A percentile compares a stretch with the other conserved stretches of the same genome.
Evolutionary conservation across 495 filamentous ascomycete genomes (phyloP).

Genomic region (Penicillium canescens): DNA sequence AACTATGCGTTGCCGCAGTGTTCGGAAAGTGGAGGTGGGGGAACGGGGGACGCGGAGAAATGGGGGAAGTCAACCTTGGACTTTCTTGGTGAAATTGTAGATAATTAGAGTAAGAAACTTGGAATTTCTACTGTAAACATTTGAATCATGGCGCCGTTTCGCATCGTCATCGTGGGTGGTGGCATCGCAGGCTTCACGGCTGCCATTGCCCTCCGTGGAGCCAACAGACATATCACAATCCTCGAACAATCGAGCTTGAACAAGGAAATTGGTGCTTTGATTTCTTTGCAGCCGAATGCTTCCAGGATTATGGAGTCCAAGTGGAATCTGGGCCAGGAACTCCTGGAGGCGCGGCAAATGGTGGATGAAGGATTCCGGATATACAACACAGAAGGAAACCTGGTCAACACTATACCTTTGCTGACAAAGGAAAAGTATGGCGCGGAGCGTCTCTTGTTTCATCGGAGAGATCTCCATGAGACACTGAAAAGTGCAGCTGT

Average conservation of each 20-base stretch:
- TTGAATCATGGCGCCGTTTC: slow-evolving; percentile 10
- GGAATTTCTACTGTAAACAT: too few relatives aligned
- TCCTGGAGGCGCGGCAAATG: slow-evolving; percentile 18
- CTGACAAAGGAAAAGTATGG: slow-evolving; percentile 19
- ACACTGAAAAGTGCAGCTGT: slow-evolving; percentile 15
- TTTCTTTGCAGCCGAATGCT: slow-evolving; percentile 33
- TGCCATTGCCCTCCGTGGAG: slow-evolving; percentile 26
- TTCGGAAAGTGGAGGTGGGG: slow-evolving; percentile 15
- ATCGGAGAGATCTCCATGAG: slow-evolving; percentile 32
- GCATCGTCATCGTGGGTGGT: slow-evolving; percentile 18
- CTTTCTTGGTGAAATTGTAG: too few relatives aligned
- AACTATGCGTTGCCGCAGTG: too few relatives aligned
- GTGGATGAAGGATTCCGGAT: slow-evolving; percentile 30
- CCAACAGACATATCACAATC: slow-evolving; percentile 23
- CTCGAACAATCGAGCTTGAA: slow-evolving; percentile 30
- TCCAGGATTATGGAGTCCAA: slow-evolving; percentile 23
- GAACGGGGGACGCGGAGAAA: neutral
- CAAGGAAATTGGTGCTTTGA: slow-evolving; percentile 30
- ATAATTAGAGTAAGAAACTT: too few relatives aligned
- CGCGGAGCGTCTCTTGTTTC: slow-evolving; percentile 25
- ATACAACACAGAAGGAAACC: slow-evolving; percentile 25
- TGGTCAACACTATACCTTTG: slow-evolving; percentile 24
- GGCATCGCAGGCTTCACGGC: slow-evolving; percentile 23
- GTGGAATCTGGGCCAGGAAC: slow-evolving; percentile 18
- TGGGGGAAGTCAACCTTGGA: neutral